Conservation (phyloP, 495 filamentous ascomycete species). For the Lasiosphaeria miniovina region DNA sequence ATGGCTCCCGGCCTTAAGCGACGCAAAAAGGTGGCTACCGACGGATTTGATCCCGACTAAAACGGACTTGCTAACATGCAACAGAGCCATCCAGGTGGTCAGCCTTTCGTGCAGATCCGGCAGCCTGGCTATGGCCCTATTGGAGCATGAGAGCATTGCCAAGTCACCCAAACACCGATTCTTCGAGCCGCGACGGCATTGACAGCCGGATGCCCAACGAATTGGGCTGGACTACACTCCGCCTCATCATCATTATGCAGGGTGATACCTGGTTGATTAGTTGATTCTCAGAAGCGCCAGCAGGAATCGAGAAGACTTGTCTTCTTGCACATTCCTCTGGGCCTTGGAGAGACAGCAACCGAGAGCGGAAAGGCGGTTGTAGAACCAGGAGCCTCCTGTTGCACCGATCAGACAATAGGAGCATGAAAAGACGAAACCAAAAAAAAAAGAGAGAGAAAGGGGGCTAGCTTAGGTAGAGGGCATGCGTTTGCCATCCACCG, state of each 20-base stretch:
- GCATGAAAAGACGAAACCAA: neutral
- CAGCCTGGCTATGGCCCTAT: constrained; percentile 41
- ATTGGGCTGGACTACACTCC: constrained; percentile 3
- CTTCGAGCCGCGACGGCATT: constrained; percentile 3
- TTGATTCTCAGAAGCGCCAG: constrained; percentile 12
- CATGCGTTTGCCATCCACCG: too few species aligned
- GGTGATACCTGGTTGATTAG: constrained; percentile 36
- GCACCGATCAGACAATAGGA: too few species aligned
- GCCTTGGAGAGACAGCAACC: neutral
- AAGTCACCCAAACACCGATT: constrained; percentile 9
- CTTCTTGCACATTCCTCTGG: neutral
- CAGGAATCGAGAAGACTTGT: neutral
- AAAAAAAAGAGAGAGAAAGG: neutral
- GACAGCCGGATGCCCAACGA: neutral
- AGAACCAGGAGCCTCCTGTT: too few species aligned
- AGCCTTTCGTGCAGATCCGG: constrained; percentile 26
- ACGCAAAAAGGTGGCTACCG: constrained; percentile 53
- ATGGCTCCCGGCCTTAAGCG: constrained; percentile 46
- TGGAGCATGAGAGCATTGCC: constrained; percentile 13
- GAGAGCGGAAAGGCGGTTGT: neutral
- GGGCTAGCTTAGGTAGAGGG: too few species aligned
- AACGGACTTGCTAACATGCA: constrained; percentile 23
- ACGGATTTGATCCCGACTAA: constrained; percentile 25
- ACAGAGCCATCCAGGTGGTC: constrained; percentile 25
- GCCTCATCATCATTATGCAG: constrained; percentile 34